phyloP scores from a whole-genome alignment of 768 basidiomycete genomes.

The Mycena filopes region DNA sequence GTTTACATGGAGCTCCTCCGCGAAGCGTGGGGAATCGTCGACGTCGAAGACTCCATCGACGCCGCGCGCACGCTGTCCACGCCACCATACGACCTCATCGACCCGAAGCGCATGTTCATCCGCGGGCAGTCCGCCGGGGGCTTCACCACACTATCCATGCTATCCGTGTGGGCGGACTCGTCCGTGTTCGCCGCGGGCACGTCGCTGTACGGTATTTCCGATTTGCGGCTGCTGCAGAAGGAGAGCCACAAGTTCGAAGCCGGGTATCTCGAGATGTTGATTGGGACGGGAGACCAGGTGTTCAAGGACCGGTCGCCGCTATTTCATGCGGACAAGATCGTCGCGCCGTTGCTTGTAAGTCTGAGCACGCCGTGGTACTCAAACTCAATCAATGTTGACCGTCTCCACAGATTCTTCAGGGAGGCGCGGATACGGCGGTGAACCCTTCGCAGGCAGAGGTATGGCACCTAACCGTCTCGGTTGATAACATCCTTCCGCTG shows the following conservation, averaged over 20 bases:
- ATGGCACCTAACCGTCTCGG: neutral
- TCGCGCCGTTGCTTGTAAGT: conserved; percentile 70
- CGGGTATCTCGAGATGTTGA: conserved; percentile 64
- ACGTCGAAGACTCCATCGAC: conserved; percentile 73
- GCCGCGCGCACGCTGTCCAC: conserved; percentile 62
- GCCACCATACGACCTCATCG: conserved; percentile 63
- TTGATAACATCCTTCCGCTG: too few species aligned
- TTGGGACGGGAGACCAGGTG: conserved; percentile 74
- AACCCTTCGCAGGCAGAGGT: conserved; percentile 71
- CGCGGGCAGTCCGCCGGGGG: conserved; percentile 83
- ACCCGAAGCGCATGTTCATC: conserved; percentile 71
- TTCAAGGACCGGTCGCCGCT: conserved; percentile 73
- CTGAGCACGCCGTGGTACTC: neutral
- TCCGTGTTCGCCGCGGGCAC: conserved; percentile 71
- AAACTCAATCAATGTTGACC: neutral
- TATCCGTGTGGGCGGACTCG: conserved; percentile 52
- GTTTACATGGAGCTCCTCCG: conserved; percentile 71
- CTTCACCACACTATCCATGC: conserved; percentile 67
- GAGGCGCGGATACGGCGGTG: conserved; percentile 69
- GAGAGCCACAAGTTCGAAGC: conserved; percentile 82
- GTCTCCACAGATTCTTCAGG: conserved; percentile 70
- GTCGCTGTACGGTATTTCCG: conserved; percentile 76
- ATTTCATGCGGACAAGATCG: conserved; percentile 69
- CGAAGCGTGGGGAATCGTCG: conserved; percentile 79
- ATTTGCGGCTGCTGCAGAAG: conserved; percentile 62